A percentile compares a stretch with the other conserved stretches of the same genome.
These are phyloP conservation scores for Cordyceps militaris DNA, from an alignment of 2,329 filamentous ascomycete species.

Conservation along the genomic window DNA sequence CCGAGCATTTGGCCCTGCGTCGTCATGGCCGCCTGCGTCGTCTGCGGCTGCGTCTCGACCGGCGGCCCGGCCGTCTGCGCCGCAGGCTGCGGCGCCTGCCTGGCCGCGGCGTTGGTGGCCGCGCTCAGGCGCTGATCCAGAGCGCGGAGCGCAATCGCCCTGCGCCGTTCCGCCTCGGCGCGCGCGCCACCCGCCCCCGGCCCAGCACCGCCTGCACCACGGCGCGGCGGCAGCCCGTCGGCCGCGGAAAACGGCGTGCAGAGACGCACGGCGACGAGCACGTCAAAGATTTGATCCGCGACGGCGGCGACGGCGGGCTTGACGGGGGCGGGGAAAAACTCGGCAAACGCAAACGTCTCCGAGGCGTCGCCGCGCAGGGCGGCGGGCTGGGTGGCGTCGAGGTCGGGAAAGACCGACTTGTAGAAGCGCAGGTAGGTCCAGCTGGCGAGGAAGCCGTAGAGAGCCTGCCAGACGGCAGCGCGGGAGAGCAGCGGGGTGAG, in stretches of 20 bases:
- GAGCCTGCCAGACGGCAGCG: constrained; percentile 70
- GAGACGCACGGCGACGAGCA: constrained; percentile 67
- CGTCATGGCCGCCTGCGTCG: constrained; percentile 52
- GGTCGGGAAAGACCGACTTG: constrained; percentile 66
- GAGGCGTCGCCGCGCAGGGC: constrained; percentile 81
- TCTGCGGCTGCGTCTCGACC: constrained; percentile 49
- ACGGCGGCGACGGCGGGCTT: constrained; percentile 71
- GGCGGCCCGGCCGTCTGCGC: constrained; percentile 44
- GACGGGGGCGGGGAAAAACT: constrained; percentile 83
- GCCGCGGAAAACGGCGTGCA: constrained; percentile 81
- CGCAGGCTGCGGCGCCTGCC: constrained; percentile 21
- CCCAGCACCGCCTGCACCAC: constrained; percentile 26
- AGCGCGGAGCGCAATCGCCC: constrained; percentile 83
- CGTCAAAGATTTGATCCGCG: constrained; percentile 66
- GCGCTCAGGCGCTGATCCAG: constrained; percentile 86
- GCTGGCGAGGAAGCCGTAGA: constrained; percentile 76
- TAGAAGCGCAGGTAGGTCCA: constrained; percentile 98
- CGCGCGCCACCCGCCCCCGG: constrained; percentile 55
- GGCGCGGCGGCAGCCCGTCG: constrained; percentile 58
- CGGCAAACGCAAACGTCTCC: constrained; percentile 92
- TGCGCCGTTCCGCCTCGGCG: constrained; percentile 84
- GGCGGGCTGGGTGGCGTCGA: constrained; percentile 53
- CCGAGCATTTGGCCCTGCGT: constrained; percentile 48
- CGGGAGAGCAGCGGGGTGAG: constrained; percentile 54
- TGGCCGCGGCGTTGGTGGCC: constrained; percentile 49